Base-by-base conservation (phyloP, 352 stramenopile species). In the Phytophthora colocasiae region DNA sequence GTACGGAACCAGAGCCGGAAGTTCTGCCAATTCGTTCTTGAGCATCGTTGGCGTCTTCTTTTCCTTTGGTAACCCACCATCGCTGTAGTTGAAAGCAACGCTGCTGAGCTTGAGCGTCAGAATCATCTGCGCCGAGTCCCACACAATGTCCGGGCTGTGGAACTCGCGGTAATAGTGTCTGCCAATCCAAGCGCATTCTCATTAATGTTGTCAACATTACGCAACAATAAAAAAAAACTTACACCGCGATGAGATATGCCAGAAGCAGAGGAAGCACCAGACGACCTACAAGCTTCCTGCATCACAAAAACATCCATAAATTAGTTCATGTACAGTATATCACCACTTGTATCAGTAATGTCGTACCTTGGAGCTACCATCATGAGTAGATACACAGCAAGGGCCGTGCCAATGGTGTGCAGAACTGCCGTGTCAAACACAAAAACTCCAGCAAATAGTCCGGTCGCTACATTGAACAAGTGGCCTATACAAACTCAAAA, bases 161-260 rank as follows among this genome's bases (percentile, higher is more conserved):
- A 89, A 92, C 55, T 96, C 85, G 63, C 88, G 88, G 69, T 92
- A 96, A 63, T 91, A 93, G 69, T 96, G 88, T 63, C 87, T 91
- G 43, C 4, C 29, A 58, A n/a, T 19, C 49, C 40, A 40, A 14
- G 31, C 2, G 8, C 9, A 36, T 36, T 36, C 8, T 14, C 31
- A 36, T 36, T 36, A 36, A 14, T 36, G 11, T 14, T 36, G 31
- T 2, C 8, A 36, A 12, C 8, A 36, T 36, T 4, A 14, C 9
- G 31, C 3, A 36, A 36, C 4, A 36, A 14, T 14, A 36, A 36
- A 46, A 45, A n/a, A 9, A 2, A 31, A 64, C 62, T 66, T 49
- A 92, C 85, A 83, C 79, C 10, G 44, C 81, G 12, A 93, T 81
- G 36, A 95, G 79, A 65, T 95, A 92, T 48, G 47, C 60, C 36